A percentile compares a stretch with the other conserved stretches of the same genome.
These are phyloP conservation scores for Plectosphaerella plurivora DNA, from an alignment of 2,329 filamentous ascomycete species.

Conservation along the genomic window DNA sequence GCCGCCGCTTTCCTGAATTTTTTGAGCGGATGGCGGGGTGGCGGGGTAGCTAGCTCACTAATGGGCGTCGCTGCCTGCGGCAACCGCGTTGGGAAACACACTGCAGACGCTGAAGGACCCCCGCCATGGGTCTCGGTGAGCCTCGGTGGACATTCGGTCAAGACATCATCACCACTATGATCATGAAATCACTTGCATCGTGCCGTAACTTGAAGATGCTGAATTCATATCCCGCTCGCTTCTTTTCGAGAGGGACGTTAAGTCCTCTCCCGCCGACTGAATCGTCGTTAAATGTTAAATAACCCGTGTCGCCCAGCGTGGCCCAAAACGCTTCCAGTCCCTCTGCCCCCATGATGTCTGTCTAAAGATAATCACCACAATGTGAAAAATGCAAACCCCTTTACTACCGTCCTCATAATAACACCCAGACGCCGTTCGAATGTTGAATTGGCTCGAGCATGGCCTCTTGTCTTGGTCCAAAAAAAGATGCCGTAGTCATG, in stretches of 20 bases:
- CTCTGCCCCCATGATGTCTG: not conserved
- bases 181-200: not conserved
- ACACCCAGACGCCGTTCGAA: constrained; percentile 3
- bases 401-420: not conserved
- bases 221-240: not conserved
- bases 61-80: too few species aligned
- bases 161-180: not conserved
- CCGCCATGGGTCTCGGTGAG: not conserved
- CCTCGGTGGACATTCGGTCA: not conserved
- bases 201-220: not conserved
- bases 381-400: not conserved
- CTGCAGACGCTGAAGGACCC: not conserved
- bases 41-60: constrained; percentile 2
- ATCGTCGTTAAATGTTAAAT: not conserved
- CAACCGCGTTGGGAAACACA: too few species aligned
- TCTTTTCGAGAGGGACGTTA: not conserved
- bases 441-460: constrained; percentile 7
- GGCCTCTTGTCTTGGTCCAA: not conserved
- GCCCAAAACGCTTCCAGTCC: not conserved
- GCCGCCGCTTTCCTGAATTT: not conserved
- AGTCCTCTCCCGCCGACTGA: not conserved
- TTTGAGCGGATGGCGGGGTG: constrained; percentile 2
- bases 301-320: not conserved
- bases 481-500: not conserved
- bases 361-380: not conserved